Base-by-base conservation (phyloP, 768 basidiomycete genomes). In the Podaxis sp. region DNA sequence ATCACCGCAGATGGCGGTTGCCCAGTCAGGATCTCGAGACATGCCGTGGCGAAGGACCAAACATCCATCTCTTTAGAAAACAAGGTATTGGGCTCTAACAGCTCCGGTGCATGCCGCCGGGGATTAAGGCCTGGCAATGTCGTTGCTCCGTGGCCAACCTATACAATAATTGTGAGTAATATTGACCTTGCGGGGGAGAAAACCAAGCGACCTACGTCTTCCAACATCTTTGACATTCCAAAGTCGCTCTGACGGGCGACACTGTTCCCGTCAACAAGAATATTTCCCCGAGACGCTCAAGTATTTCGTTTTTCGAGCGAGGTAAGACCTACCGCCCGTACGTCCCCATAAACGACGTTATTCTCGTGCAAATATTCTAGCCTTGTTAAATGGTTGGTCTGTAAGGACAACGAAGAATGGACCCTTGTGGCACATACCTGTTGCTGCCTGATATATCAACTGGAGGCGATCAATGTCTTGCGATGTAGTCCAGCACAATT, bases 1-100 rank as follows among this genome's bases (percentile, higher is more conserved):
- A 67, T 69, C 15, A 73, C 67, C 46, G 64, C 66, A 69, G 73
- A 82, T 7, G 82, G 81, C 28, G 70, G 69, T 22, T 78, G 68
- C 2, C 79, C 80, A 19, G 79, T 80, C 57, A 82, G 72, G 22
- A 84, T 55, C 67, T 84, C 83, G 46, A 81, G 70, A 61, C 77
- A 79, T 4, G 80, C 68, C 77, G 83, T 82, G 11, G 73, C 81
- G 64, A 82, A 81, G 33, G 79, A 79, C 83, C 83, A 83, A 7
- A 82, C 74, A 66, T 83, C 81, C 4, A 79, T 79, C 49, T 75
- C 66, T 13, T 73, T 78, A 24, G 77, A 77, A 30, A 72, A 51
- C 12, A 66, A 61, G 26, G 71, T 73, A 54, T 64, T 70, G 38
- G 8, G 79, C 79, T 2, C 79, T 22, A 22, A 22, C 22, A 22